Evolutionary conservation across 2,329 filamentous ascomycete species (phyloP).

Genomic region (Cercospora nicotianae): DNA sequence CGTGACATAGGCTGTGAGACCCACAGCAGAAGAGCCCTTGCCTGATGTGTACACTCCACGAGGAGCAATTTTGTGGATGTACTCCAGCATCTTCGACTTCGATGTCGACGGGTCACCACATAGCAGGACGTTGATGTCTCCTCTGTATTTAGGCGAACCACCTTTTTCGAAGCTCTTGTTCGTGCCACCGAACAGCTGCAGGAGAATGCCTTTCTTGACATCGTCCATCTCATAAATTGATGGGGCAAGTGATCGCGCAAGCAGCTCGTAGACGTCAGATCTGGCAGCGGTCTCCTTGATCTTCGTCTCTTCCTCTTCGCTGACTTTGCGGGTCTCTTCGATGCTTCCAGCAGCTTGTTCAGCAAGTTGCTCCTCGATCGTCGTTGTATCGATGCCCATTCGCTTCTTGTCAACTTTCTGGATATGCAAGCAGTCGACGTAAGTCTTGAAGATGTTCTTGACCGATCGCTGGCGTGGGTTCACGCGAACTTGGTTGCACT

Average conservation of each 20-base stretch:
- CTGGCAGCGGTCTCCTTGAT: conserved; percentile 79
- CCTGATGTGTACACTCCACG: conserved; percentile 77
- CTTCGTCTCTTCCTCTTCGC: conserved; percentile 81
- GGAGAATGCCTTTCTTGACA: conserved; percentile 95
- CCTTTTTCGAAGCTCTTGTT: conserved; percentile 98
- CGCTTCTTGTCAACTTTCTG: conserved; percentile 96
- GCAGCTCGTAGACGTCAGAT: conserved; percentile 86
- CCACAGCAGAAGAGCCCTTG: conserved; percentile 73
- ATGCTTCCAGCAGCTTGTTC: conserved; percentile 69
- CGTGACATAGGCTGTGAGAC: conserved; percentile 75
- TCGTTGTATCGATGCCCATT: conserved; percentile 86
- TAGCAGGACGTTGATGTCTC: conserved; percentile 94
- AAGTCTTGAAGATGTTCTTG: conserved; percentile 97
- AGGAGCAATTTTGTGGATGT: conserved; percentile 96
- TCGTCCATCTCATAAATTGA: conserved; percentile 98
- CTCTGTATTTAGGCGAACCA: conserved; percentile 90
- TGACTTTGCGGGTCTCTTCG: conserved; percentile 81
- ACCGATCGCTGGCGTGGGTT: conserved; percentile 90
- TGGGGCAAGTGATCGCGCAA: conserved; percentile 85
- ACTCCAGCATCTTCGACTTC: conserved; percentile 91
- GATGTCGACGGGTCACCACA: conserved; percentile 96
- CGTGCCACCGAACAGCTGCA: conserved; percentile 94
- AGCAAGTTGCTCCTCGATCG: conserved; percentile 78
- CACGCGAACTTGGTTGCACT: conserved; percentile 87
- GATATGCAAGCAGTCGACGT: conserved; percentile 90